These are phyloP conservation scores for Aureobasidium vineae DNA, from an alignment of 2,329 filamentous ascomycete species.

Conservation along the genomic window DNA sequence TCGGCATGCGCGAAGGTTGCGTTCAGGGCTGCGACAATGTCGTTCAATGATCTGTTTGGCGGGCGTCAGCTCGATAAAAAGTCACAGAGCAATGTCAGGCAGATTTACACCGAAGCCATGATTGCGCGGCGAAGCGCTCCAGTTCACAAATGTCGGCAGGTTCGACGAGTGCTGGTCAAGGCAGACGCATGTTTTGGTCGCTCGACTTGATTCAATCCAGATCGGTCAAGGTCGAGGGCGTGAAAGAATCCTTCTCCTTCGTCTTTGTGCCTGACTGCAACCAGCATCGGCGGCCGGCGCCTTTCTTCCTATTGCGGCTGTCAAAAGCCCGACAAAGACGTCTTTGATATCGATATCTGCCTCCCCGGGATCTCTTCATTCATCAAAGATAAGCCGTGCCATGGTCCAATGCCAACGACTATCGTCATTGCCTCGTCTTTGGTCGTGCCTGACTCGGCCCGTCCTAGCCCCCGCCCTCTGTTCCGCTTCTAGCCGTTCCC, in stretches of 20 bases:
- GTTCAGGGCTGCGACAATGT: constrained; percentile 46
- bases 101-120: constrained; percentile 27
- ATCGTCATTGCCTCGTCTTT: constrained; percentile 7
- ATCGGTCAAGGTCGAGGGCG: not conserved
- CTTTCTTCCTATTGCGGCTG: not conserved
- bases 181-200: constrained; percentile 15
- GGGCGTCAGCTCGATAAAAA: not conserved
- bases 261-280: constrained; percentile 12
- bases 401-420: constrained; percentile 6
- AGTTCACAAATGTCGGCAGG: not conserved
- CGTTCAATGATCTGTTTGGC: constrained; percentile 46
- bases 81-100: not conserved
- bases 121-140: not conserved
- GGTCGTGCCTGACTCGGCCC: constrained; percentile 5
- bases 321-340: constrained; percentile 7
- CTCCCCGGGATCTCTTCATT: not conserved
- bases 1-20: constrained; percentile 41
- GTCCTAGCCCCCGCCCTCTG: not conserved
- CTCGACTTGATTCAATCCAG: not conserved
- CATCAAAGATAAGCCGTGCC: constrained; percentile 18
- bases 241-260: constrained; percentile 14
- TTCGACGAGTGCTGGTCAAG: constrained; percentile 7
- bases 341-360: constrained; percentile 1
- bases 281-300: not conserved
- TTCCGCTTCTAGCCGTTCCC: constrained; percentile 6